Evolutionary conservation across 495 filamentous ascomycete species (phyloP).

Genomic region (Penicillium salamii): DNA sequence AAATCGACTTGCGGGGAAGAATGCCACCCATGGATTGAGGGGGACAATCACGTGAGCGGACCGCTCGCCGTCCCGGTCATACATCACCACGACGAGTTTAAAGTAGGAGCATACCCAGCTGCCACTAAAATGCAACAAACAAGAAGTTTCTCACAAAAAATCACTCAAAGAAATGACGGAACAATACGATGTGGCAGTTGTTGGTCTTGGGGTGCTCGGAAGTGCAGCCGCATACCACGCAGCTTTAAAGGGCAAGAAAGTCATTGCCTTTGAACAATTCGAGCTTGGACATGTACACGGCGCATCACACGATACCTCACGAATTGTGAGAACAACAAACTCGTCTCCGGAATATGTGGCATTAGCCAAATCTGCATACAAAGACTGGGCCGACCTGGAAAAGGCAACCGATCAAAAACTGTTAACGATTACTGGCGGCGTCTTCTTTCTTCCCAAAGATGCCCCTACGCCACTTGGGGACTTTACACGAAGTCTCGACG

Average conservation of each 20-base stretch:
- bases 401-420: conserved; percentile 12
- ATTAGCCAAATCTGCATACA: conserved; percentile 15
- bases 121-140: background rate
- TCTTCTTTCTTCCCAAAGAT: conserved; percentile 24
- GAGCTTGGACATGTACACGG: conserved; percentile 16
- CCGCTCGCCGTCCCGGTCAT: background rate
- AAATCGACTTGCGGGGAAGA: no score
- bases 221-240: conserved; percentile 16
- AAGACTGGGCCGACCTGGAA: conserved; percentile 17
- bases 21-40: no score
- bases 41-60: conserved; percentile 3
- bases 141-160: background rate
- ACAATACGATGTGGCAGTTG: conserved; percentile 15
- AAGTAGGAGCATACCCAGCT: no score
- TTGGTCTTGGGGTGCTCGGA: conserved; percentile 15
- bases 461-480: conserved; percentile 5
- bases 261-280: conserved; percentile 17
- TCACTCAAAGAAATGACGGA: background rate
- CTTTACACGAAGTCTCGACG: conserved; percentile 15
- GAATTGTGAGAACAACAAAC: conserved; percentile 15
- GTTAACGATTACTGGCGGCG: conserved; percentile 15
- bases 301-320: conserved; percentile 20
- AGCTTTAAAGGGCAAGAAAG: conserved; percentile 10
- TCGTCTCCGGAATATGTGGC: conserved; percentile 11
- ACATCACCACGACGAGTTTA: background rate